Conservation (phyloP, 352 stramenopile genomes). For the Phytophthora vignae region DNA sequence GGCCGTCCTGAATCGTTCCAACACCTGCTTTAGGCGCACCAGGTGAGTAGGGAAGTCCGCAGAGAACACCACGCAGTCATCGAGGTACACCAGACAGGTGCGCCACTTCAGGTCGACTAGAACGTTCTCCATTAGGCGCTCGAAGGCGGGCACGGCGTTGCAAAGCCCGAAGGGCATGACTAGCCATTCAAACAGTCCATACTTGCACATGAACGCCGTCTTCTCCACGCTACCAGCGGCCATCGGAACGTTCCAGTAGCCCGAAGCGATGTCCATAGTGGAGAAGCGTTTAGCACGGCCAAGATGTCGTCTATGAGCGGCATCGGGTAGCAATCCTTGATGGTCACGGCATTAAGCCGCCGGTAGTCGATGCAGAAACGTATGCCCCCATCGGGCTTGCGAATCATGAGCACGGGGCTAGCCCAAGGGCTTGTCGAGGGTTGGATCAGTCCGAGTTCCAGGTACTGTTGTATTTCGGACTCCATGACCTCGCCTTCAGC, state of each 20-base stretch:
- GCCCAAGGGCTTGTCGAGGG: conserved; percentile 5
- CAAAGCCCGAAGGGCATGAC: conserved; percentile 8
- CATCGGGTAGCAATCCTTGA: conserved; percentile 17
- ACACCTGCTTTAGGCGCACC: neutral
- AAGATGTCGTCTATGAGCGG: conserved; percentile 21
- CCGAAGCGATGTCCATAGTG: conserved; percentile 5
- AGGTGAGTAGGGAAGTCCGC: conserved; percentile 7
- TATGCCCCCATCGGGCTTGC: conserved; percentile 5
- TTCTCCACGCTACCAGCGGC: neutral
- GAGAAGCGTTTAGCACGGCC: conserved; percentile 13
- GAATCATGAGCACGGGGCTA: conserved; percentile 4
- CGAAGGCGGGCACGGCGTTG: neutral
- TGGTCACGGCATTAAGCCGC: conserved; percentile 6
- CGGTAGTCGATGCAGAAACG: conserved; percentile 27
- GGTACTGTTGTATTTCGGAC: conserved; percentile 13
- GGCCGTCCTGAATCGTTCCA: neutral
- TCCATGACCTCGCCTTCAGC: conserved; percentile 20
- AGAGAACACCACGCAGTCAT: conserved; percentile 10
- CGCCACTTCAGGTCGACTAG: conserved; percentile 5
- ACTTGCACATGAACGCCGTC: conserved; percentile 12
- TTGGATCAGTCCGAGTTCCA: conserved; percentile 4
- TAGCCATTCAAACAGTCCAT: neutral
- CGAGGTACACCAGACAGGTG: conserved; percentile 7
- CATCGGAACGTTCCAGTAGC: conserved; percentile 7
- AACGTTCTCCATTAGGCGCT: conserved; percentile 13